These are phyloP conservation scores for Blastocystis sp. DNA, from an alignment of 352 stramenopile genomes.

Conservation along the genomic window DNA sequence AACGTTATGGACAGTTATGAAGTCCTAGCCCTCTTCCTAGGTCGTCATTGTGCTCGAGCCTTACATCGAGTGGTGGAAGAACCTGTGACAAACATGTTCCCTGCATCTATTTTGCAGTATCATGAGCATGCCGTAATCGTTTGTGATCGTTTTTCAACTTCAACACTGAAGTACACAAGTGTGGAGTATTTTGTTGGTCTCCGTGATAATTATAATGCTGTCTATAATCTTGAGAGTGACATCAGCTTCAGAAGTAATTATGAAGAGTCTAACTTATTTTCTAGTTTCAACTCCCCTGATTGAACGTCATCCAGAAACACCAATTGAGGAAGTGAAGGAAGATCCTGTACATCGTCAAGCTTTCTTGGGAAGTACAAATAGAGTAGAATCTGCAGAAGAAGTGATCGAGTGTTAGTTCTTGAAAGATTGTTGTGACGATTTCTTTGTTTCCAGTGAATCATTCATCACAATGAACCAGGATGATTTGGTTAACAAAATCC, in stretches of 20 bases:
- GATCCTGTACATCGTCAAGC: background rate
- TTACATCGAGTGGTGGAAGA: background rate
- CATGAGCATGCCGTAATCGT: background rate
- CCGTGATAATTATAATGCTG: slow-evolving; percentile 10
- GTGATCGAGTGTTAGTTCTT: too few relatives aligned
- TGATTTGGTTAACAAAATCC: slow-evolving; percentile 5
- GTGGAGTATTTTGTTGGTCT: slow-evolving; percentile 29
- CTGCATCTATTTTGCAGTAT: background rate
- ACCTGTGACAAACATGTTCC: background rate
- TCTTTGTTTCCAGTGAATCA: background rate
- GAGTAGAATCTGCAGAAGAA: too few relatives aligned
- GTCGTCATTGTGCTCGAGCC: background rate
- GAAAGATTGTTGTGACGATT: background rate
- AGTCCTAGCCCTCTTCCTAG: background rate
- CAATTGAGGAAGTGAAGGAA: background rate
- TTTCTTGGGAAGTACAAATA: background rate
- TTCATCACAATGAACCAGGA: background rate
- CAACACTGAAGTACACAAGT: background rate
- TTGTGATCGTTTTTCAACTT: background rate
- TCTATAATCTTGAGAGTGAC: background rate
- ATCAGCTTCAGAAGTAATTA: background rate
- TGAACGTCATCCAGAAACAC: background rate
- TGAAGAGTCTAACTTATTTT: background rate
- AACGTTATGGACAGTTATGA: slow-evolving; percentile 2
- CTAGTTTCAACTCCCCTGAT: background rate